phyloP scores from a whole-genome alignment of 371 early-diverging fungal genomes.

The Choanephora cucurbitarum region DNA sequence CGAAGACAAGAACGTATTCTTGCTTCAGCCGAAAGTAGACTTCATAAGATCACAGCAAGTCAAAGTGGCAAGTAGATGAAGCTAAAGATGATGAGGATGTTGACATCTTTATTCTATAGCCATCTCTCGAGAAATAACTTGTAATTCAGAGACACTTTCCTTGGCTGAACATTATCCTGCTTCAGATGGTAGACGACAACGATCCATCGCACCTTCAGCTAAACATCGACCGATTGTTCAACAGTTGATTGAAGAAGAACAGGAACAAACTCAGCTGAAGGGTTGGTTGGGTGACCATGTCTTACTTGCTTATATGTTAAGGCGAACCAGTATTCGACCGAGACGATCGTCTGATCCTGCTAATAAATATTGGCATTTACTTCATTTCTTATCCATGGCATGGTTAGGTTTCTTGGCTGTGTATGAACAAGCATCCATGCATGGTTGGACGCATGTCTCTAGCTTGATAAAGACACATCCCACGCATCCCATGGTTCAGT shows the following conservation, averaged over 20 bases:
- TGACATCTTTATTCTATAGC: no score
- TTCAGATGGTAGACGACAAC: conserved; percentile 16
- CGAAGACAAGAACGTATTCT: conserved; percentile 62
- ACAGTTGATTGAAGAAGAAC: conserved; percentile 23
- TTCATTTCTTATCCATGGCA: conserved; percentile 53
- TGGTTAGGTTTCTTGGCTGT: conserved; percentile 53
- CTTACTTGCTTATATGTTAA: conserved; percentile 15
- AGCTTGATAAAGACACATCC: conserved; percentile 21
- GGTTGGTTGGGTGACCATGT: conserved; percentile 18
- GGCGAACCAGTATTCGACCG: conserved; percentile 8
- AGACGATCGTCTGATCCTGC: conserved; percentile 10
- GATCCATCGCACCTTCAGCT: conserved; percentile 1
- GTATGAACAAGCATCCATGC: conserved; percentile 43
- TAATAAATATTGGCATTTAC: conserved; percentile 54
- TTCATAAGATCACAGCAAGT: conserved; percentile 60
- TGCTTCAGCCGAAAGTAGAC: conserved; percentile 57
- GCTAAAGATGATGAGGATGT: conserved; percentile 9
- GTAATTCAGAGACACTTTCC: conserved; percentile 31
- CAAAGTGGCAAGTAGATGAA: conserved; percentile 36
- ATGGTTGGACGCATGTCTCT: conserved; percentile 36
- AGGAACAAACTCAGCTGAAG: background rate
- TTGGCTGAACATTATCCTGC: conserved; percentile 30
- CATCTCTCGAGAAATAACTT: conserved; percentile 24
- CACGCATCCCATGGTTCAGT: conserved; percentile 10
- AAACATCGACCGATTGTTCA: conserved; percentile 18